Evolutionary conservation across 1,284 basidiomycete species (phyloP).

Genomic region (Coniophora puteana): DNA sequence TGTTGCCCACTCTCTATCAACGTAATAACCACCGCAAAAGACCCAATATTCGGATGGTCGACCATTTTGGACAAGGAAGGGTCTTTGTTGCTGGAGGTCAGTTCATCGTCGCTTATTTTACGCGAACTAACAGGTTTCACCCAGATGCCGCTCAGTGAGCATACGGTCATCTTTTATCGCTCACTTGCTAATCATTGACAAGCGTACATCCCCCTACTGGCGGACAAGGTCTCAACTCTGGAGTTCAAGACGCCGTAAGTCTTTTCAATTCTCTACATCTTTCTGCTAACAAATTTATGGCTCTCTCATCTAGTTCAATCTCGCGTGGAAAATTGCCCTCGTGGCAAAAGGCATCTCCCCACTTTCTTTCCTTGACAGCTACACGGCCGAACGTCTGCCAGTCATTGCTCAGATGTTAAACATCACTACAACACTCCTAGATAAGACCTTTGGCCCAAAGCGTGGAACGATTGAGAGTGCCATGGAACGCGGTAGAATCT

Average conservation of each 20-base stretch:
- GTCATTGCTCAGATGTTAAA: constrained; percentile 27
- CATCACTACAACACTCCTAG: too few species aligned
- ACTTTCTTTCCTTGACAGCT: constrained; percentile 18
- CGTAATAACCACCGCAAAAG: too few species aligned
- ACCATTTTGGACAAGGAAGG: constrained; percentile 29
- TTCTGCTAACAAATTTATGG: neutral
- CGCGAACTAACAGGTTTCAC: neutral
- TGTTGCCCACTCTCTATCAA: neutral
- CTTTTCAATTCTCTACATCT: too few species aligned
- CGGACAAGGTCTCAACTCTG: constrained; percentile 17
- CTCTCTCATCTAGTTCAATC: constrained; percentile 24
- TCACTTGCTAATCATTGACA: neutral
- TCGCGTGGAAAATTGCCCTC: constrained; percentile 29
- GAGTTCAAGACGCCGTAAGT: constrained; percentile 19
- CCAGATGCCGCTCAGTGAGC: constrained; percentile 23
- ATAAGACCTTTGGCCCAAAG: too few species aligned
- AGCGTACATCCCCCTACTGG: constrained; percentile 21
- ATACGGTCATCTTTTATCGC: neutral
- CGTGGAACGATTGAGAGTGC: too few species aligned
- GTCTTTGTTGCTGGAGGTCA: constrained; percentile 37
- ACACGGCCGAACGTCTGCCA: constrained; percentile 25
- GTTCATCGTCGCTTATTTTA: constrained; percentile 7
- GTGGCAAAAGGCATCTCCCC: constrained; percentile 20
- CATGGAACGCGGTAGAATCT: too few species aligned
- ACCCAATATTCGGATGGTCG: constrained; percentile 34